Conservation (phyloP, 2,329 filamentous ascomycete genomes). For the Ophiostoma perfectum region DNA sequence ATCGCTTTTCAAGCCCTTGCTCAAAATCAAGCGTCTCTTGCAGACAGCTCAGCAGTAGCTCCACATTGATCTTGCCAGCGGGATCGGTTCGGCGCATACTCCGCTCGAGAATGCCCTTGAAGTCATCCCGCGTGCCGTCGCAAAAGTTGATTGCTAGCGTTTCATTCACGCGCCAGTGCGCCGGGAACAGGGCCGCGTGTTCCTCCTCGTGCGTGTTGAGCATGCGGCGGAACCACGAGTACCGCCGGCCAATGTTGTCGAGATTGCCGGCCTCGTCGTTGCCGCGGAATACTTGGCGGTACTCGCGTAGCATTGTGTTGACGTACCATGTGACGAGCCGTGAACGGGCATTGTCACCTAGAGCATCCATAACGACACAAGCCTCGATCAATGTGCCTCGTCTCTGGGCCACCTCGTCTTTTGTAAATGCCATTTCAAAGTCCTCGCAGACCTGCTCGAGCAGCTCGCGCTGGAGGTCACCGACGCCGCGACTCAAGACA, state of each 20-base stretch:
- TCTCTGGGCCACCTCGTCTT: constrained; percentile 69
- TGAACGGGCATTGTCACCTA: constrained; percentile 79
- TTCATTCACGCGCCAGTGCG: constrained; percentile 85
- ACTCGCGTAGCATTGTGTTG: constrained; percentile 93
- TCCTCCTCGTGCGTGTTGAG: constrained; percentile 94
- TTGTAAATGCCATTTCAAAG: constrained; percentile 92
- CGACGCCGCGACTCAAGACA: constrained; percentile 82
- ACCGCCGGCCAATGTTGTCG: constrained; percentile 92
- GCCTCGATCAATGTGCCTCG: constrained; percentile 73
- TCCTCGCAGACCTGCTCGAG: constrained; percentile 98
- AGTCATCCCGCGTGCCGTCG: constrained; percentile 91
- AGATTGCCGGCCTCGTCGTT: constrained; percentile 94
- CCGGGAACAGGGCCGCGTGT: constrained; percentile 80
- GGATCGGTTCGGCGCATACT: constrained; percentile 76
- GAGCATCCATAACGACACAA: constrained; percentile 87
- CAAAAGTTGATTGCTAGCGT: constrained; percentile 87
- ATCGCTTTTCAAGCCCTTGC: constrained; percentile 79
- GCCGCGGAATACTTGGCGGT: constrained; percentile 88
- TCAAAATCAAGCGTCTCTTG: constrained; percentile 84
- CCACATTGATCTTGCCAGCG: constrained; percentile 46
- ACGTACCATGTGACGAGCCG: constrained; percentile 93
- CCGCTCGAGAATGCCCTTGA: constrained; percentile 83
- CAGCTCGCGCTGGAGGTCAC: constrained; percentile 85
- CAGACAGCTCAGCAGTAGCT: constrained; percentile 48
- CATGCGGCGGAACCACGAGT: constrained; percentile 95